Evolutionary conservation across 2,329 filamentous ascomycete genomes (phyloP).

Genomic region (Epicoccum nigrum): DNA sequence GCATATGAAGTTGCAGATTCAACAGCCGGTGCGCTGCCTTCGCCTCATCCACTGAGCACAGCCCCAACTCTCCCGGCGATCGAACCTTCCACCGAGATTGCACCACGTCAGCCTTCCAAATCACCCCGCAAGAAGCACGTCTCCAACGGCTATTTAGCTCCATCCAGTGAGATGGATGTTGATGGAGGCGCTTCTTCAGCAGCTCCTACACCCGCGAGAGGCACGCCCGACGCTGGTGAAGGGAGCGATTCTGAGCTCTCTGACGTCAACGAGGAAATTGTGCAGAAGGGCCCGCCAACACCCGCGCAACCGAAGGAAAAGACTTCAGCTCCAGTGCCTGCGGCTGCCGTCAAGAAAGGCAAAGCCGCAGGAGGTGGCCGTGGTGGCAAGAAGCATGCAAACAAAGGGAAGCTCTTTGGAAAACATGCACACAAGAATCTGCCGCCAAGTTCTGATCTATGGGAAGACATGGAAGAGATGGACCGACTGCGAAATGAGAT

Average conservation of each 20-base stretch:
- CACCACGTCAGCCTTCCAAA: constrained; percentile 37
- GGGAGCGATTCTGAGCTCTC: constrained; percentile 46
- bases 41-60: constrained; percentile 36
- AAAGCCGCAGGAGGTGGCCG: constrained; percentile 36
- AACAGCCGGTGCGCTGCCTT: constrained; percentile 9
- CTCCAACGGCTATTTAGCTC: constrained; percentile 28
- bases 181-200: constrained; percentile 35
- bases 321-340: constrained; percentile 19
- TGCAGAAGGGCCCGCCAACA: constrained; percentile 43
- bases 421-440: constrained; percentile 40
- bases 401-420: constrained; percentile 37
- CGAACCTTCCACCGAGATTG: constrained; percentile 32
- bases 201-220: constrained; percentile 34
- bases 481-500: constrained; percentile 34
- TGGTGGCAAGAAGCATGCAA: constrained; percentile 42
- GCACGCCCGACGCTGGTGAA: constrained; percentile 36
- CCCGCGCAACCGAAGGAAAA: constrained; percentile 36
- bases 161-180: constrained; percentile 27
- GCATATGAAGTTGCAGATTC: constrained; percentile 23
- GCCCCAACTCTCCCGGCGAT: constrained; percentile 36
- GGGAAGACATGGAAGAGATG: constrained; percentile 34
- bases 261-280: constrained; percentile 48
- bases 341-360: constrained; percentile 32
- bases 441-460: constrained; percentile 34
- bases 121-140: constrained; percentile 40